Percentiles rank a stretch among this genome's conserved stretches.
Conservation (phyloP, 192 early-diverging fungal species). For the Lobosporangium transversale region DNA sequence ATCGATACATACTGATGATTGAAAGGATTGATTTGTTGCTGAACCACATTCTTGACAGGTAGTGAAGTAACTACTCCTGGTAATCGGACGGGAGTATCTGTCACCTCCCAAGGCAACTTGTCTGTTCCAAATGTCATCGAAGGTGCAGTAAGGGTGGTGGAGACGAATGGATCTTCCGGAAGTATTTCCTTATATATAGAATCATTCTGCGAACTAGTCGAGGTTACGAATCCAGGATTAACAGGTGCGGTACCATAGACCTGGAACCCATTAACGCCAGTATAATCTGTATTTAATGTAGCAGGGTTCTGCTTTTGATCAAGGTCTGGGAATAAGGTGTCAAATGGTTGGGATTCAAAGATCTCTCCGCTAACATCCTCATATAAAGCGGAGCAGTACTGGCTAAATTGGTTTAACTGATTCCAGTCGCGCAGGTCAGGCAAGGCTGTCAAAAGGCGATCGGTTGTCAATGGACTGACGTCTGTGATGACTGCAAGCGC, state of each 20-base stretch:
- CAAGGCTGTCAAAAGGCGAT: conserved; percentile 21
- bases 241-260: conserved; percentile 9
- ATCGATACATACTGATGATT: neutral
- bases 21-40: conserved; percentile 13
- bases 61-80: conserved; percentile 23
- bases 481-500: conserved; percentile 42
- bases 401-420: conserved; percentile 47
- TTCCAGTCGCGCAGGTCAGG: conserved; percentile 34
- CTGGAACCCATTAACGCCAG: conserved; percentile 6
- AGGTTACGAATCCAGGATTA: conserved; percentile 1
- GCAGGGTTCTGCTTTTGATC: conserved; percentile 41
- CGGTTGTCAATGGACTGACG: conserved; percentile 28
- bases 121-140: conserved; percentile 12
- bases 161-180: conserved; percentile 26
- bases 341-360: conserved; percentile 39
- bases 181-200: conserved; percentile 37
- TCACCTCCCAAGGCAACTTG: conserved; percentile 20
- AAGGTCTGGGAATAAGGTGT: conserved; percentile 38
- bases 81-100: neutral
- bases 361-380: conserved; percentile 52
- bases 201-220: conserved; percentile 8
- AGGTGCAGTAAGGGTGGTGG: neutral
- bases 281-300: conserved; percentile 14
- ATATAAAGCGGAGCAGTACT: conserved; percentile 41
- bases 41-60: conserved; percentile 8